Evolutionary conservation across 2,329 filamentous ascomycete genomes (phyloP).

Genomic region (Anisogramma anomala): DNA sequence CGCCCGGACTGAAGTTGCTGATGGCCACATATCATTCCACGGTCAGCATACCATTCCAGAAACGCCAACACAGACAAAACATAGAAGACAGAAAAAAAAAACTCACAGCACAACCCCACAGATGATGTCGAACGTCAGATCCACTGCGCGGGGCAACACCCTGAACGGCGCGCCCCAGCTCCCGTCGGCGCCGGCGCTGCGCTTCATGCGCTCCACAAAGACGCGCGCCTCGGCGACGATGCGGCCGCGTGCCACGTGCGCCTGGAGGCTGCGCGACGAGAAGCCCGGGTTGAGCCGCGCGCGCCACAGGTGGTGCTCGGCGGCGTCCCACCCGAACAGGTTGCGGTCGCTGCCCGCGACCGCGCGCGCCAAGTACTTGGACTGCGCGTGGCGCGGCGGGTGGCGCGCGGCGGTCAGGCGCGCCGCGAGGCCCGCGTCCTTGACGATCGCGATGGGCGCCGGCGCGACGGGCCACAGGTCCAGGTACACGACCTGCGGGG

Average conservation of each 20-base stretch:
- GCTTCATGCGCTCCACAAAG: conserved; percentile 1
- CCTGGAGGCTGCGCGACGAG: conserved; percentile 2
- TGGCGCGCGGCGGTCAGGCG: not conserved
- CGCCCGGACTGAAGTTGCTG: conserved; percentile 8
- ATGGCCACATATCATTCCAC: not conserved
- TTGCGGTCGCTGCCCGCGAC: not conserved
- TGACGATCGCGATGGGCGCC: conserved; percentile 9
- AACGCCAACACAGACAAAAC: not conserved
- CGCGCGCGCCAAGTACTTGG: not conserved
- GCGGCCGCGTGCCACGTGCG: not conserved
- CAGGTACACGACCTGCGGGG: conserved; percentile 16
- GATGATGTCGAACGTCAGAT: conserved; percentile 11
- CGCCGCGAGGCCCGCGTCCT: conserved; percentile 7
- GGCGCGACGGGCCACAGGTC: conserved; percentile 17
- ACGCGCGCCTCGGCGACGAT: conserved; percentile 4
- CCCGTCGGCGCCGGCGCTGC: not conserved
- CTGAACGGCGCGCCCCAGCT: conserved; percentile 1
- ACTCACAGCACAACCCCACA: conserved; percentile 9
- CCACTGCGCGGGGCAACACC: conserved; percentile 4
- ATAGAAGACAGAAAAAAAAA: not conserved
- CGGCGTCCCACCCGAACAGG: conserved; percentile 7
- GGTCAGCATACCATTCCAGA: not conserved
- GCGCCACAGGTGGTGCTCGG: conserved; percentile 4
- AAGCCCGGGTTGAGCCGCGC: conserved; percentile 7
- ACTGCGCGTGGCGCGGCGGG: conserved; percentile 5